Evolutionary conservation across 345 rosid genomes (phyloP).

Genomic region (Linum tenue): DNA sequence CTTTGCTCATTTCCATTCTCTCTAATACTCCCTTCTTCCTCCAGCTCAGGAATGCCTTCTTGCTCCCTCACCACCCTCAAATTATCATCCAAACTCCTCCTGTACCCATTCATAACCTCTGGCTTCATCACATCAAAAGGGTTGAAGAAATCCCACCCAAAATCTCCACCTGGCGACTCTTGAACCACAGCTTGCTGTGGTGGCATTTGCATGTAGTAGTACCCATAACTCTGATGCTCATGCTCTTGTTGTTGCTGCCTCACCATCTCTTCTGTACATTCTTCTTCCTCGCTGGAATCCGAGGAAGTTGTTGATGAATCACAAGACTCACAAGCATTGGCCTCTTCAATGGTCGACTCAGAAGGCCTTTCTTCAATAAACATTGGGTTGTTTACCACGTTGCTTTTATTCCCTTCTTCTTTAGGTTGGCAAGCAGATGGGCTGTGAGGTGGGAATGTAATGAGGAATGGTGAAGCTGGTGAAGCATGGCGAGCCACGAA

Average conservation of each 20-base stretch:
- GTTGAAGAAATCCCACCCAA: slow-evolving; percentile 73
- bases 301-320: slow-evolving; percentile 28
- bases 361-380: slow-evolving; percentile 46
- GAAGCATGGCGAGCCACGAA: slow-evolving; percentile 64
- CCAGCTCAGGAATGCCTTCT: slow-evolving; percentile 73
- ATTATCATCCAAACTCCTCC: slow-evolving; percentile 43
- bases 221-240: slow-evolving; percentile 24
- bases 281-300: slow-evolving; percentile 22
- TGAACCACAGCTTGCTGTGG: slow-evolving; percentile 24
- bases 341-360: slow-evolving; percentile 36
- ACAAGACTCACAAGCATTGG: slow-evolving; percentile 37
- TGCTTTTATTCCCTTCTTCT: slow-evolving; percentile 9
- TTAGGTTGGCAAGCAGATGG: slow-evolving; percentile 24
- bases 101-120: slow-evolving; percentile 41
- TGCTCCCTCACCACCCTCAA: slow-evolving; percentile 50
- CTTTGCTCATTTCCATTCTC: slow-evolving; percentile 18
- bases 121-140: slow-evolving; percentile 48
- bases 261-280: slow-evolving; percentile 20
- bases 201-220: slow-evolving; percentile 56
- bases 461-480: slow-evolving; percentile 55
- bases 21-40: slow-evolving; percentile 35
- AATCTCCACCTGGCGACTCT: slow-evolving; percentile 39
- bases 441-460: slow-evolving; percentile 41
- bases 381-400: slow-evolving; percentile 36
- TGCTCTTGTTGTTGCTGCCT: slow-evolving; percentile 16